These are phyloP conservation scores for Pseudomicrostroma phylloplanum DNA, from an alignment of 1,284 basidiomycete genomes.

Conservation along the genomic window DNA sequence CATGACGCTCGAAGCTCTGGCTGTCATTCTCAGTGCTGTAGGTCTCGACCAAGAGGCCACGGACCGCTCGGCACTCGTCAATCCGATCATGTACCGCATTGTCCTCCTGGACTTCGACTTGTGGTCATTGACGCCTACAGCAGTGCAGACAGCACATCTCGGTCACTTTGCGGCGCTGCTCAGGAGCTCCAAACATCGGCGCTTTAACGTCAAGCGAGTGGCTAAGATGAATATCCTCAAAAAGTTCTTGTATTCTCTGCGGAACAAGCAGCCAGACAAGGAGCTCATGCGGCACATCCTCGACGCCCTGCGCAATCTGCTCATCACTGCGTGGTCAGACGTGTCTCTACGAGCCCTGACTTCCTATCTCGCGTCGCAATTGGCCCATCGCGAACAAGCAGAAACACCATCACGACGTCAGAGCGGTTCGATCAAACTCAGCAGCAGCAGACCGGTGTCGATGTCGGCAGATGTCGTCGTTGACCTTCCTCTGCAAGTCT, in stretches of 20 bases:
- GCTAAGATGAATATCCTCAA: conserved; percentile 59
- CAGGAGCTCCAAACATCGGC: conserved; percentile 59
- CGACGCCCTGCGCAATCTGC: conserved; percentile 19
- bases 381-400: conserved; percentile 56
- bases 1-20: conserved; percentile 69
- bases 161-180: conserved; percentile 73
- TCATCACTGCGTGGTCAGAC: conserved; percentile 62
- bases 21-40: conserved; percentile 72
- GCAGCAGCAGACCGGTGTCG: neutral
- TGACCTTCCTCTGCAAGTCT: conserved; percentile 18
- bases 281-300: conserved; percentile 16
- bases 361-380: conserved; percentile 73
- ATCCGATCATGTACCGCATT: conserved; percentile 71
- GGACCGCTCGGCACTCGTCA: conserved; percentile 62
- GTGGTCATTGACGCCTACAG: conserved; percentile 67
- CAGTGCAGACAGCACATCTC: conserved; percentile 70
- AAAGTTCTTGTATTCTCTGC: conserved; percentile 71
- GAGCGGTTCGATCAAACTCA: neutral
- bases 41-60: conserved; percentile 59
- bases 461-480: conserved; percentile 13
- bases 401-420: neutral
- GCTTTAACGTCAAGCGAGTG: conserved; percentile 38
- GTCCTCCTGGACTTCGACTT: conserved; percentile 83
- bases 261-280: conserved; percentile 53
- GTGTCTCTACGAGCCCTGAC: conserved; percentile 75